Conservation (phyloP, 805 yeast genomes). For the Candida schatavii region DNA sequence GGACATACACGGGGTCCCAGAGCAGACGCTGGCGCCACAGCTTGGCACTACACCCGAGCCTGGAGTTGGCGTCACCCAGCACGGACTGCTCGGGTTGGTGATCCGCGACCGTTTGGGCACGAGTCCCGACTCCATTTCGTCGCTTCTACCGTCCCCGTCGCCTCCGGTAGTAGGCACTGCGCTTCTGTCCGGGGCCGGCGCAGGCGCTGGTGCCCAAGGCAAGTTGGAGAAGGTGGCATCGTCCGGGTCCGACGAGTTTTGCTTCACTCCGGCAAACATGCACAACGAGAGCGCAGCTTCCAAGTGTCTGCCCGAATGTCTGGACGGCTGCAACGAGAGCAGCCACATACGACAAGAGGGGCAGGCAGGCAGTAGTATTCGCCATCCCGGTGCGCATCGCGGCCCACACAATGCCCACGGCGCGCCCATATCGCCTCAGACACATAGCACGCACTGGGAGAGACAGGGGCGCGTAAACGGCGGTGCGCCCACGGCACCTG, state of each 20-base stretch:
- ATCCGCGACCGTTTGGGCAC: not conserved
- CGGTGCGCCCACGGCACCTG: too few relatives aligned
- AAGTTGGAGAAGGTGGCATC: not conserved
- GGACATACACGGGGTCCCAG: not conserved
- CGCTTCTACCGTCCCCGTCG: not conserved
- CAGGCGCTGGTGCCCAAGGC: not conserved
- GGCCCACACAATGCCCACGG: too few relatives aligned
- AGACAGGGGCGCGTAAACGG: too few relatives aligned
- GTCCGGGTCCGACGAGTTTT: constrained; percentile 1
- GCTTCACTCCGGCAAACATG: too few relatives aligned
- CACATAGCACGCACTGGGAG: too few relatives aligned
- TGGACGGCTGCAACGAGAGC: too few relatives aligned
- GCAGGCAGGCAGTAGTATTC: too few relatives aligned
- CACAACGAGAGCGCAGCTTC: too few relatives aligned
- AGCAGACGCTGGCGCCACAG: not conserved
- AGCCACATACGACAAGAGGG: too few relatives aligned
- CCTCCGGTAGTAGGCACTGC: not conserved
- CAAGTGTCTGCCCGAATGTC: too few relatives aligned
- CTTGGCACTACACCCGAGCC: not conserved
- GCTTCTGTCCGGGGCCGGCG: not conserved
- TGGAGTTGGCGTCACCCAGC: not conserved
- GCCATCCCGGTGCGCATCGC: too few relatives aligned
- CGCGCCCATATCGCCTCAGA: too few relatives aligned
- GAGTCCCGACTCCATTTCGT: not conserved
- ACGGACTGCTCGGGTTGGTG: not conserved